Evolutionary conservation across 2,329 filamentous ascomycete species (phyloP), one percentile per base, ranked within the genome.

Genomic region (Cytospora mali): DNA sequence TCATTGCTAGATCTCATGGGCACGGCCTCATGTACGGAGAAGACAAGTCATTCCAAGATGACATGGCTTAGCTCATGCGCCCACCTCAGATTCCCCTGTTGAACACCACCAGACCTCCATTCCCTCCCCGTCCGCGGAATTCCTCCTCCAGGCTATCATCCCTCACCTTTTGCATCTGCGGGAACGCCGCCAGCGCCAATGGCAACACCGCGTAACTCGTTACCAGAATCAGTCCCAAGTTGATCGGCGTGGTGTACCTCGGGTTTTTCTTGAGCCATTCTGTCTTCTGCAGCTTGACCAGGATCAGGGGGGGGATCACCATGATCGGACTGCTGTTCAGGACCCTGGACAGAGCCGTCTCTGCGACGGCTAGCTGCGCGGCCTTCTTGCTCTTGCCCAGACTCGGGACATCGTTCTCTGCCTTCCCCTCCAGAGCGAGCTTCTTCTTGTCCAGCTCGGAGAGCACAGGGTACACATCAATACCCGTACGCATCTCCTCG

Each of bases 251-350:
- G 13, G 92, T 90, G 76, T 93, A 81, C 64, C 88, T 83, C 7
- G 94, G 95, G 67, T 91, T 85, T 66, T 82, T 81, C 78, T 88
- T 87, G 70, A 98, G 77, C 92, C 92, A 98, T 64, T 89, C 83
- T 57, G 87, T 91, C 76, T 88, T 85, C 82, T 99, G 93, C 70
- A 99, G 80, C 68, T 88, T 84, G 58, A 98, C 90, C 60, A 99
- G 83, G 27, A 96, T 79, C 73, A 99, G 80, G 25, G 95, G 92
- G 49, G 95, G 95, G 52, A 99, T 81, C 16, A 96, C 93, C 95
- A 99, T 99, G 79, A 99, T 95, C 13, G 95, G 95, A 14, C 91
- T 96, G 65, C 92, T 91, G 76, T 98, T 99, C 71, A 98, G 82
- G 64, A 98, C 93, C 64, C 95, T 87, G 69, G 91, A 95, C 52